Evolutionary conservation across 2,329 filamentous ascomycete genomes (phyloP).

Genomic region (Didymella glomerata): DNA sequence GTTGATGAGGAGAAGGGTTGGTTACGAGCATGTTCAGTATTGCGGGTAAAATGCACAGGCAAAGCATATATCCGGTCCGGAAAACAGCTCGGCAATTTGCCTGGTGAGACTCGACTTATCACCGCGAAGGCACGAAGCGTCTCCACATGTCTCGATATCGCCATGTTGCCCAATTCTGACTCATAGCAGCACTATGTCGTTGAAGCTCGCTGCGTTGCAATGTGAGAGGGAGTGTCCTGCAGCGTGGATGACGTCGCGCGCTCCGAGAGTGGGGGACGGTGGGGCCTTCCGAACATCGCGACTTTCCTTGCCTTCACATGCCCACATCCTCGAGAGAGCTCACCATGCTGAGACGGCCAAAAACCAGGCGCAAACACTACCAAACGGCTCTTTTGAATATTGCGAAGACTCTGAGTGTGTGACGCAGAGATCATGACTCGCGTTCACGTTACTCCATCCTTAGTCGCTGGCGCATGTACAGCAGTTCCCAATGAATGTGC

Average conservation of each 20-base stretch:
- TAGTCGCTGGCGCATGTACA: background rate
- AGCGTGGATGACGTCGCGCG: background rate
- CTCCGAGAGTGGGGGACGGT: conserved; percentile 4
- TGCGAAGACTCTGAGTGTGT: background rate
- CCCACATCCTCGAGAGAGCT: background rate
- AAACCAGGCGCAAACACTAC: too few species aligned
- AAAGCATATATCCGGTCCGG: conserved; percentile 8
- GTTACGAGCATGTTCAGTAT: background rate
- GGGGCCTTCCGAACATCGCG: background rate
- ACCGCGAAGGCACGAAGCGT: background rate
- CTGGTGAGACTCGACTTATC: background rate
- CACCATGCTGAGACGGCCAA: too few species aligned
- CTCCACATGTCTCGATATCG: background rate
- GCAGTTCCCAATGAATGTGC: background rate
- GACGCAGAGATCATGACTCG: background rate
- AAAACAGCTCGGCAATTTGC: conserved; percentile 7
- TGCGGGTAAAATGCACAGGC: background rate
- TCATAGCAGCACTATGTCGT: background rate
- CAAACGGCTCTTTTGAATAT: background rate
- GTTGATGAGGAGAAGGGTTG: background rate
- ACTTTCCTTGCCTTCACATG: background rate
- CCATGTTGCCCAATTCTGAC: background rate
- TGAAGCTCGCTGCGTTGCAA: too few species aligned
- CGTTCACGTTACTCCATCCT: background rate
- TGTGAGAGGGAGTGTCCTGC: background rate